A percentile compares a stretch with the other conserved stretches of the same genome.
Conservation (phyloP, 768 basidiomycete genomes). For the Plicaturopsis crispa region DNA sequence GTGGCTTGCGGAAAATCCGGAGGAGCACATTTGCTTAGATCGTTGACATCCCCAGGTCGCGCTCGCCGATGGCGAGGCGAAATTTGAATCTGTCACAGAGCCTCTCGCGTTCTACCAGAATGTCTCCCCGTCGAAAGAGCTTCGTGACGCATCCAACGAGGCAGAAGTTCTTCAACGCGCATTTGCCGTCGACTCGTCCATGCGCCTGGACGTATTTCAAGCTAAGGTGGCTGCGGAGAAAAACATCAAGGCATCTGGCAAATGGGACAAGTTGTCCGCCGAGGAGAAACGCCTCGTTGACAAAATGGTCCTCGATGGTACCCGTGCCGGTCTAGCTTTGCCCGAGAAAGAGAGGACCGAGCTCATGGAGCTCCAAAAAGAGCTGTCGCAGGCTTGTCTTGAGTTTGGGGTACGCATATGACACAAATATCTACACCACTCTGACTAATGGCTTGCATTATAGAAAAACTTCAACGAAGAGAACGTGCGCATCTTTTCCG, state of each 20-base stretch:
- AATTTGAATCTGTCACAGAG: constrained; percentile 41
- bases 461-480: constrained; percentile 91
- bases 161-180: constrained; percentile 67
- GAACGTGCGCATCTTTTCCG: constrained; percentile 34
- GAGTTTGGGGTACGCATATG: constrained; percentile 64
- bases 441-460: constrained; percentile 2
- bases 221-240: constrained; percentile 65
- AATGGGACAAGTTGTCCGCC: constrained; percentile 50
- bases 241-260: constrained; percentile 55
- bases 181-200: constrained; percentile 67
- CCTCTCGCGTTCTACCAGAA: constrained; percentile 78
- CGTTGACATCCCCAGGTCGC: constrained; percentile 32
- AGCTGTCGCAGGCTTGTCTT: constrained; percentile 67
- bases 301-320: constrained; percentile 76
- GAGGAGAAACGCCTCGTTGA: constrained; percentile 79
- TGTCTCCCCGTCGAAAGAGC: constrained; percentile 62
- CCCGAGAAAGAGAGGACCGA: constrained; percentile 53
- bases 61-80: constrained; percentile 55
- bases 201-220: constrained; percentile 76
- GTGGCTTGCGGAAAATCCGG: too few species aligned
- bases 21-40: constrained; percentile 1
- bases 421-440: not conserved
- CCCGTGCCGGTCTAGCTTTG: constrained; percentile 69
- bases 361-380: constrained; percentile 62
- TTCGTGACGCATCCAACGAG: constrained; percentile 76